Conservation (phyloP, 148 eudicot genomes). For the Nepenthes gracilis region DNA sequence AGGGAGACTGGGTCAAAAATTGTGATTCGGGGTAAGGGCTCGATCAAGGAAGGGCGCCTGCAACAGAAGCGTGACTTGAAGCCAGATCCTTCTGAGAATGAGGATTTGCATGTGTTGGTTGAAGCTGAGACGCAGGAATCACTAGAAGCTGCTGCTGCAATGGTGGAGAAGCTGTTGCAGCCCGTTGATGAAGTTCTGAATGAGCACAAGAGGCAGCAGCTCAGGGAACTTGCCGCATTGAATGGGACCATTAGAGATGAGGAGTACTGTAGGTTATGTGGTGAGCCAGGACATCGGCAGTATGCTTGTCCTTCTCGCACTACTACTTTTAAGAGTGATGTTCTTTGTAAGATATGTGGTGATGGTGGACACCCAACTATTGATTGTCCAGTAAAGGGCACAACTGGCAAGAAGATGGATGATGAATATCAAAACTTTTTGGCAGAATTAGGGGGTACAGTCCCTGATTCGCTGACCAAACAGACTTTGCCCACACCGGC, state of each 20-base stretch:
- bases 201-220: slow-evolving; percentile 86
- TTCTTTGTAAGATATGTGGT: slow-evolving; percentile 79
- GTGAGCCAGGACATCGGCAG: slow-evolving; percentile 83
- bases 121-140: slow-evolving; percentile 85
- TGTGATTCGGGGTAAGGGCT: slow-evolving; percentile 84
- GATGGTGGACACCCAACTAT: slow-evolving; percentile 89
- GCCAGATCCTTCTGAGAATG: slow-evolving; percentile 71
- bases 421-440: slow-evolving; percentile 79
- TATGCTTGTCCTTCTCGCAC: slow-evolving; percentile 63
- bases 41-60: slow-evolving; percentile 65
- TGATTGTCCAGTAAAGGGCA: slow-evolving; percentile 83
- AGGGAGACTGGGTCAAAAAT: slow-evolving; percentile 88
- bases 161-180: slow-evolving; percentile 83
- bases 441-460: slow-evolving; percentile 81
- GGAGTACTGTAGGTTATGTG: slow-evolving; percentile 78
- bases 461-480: slow-evolving; percentile 48
- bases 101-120: slow-evolving; percentile 88
- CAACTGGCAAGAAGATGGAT: slow-evolving; percentile 87
- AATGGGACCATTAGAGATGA: slow-evolving; percentile 92
- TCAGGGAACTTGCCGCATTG: slow-evolving; percentile 77
- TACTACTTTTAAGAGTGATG: slow-evolving; percentile 79
- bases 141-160: slow-evolving; percentile 79
- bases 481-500: slow-evolving; percentile 21
- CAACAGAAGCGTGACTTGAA: slow-evolving; percentile 70
- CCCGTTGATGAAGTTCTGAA: slow-evolving; percentile 81